Conservation (phyloP, 176 grass and related monocot species). For the Avena sativa region DNA sequence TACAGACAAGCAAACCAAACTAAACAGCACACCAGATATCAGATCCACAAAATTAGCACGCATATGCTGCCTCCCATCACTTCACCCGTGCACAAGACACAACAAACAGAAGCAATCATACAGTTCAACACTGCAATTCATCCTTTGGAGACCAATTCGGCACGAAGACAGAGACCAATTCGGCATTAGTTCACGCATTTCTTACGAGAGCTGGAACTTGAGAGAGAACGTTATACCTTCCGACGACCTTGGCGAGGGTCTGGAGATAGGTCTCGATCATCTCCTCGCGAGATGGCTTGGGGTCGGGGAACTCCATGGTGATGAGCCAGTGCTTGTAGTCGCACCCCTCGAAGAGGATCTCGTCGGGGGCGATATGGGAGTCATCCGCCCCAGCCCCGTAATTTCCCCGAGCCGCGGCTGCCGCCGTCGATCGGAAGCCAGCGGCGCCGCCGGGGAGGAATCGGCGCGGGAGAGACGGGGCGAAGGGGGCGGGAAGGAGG, state of each 20-base stretch:
- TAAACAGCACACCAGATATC: not conserved
- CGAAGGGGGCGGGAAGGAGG: not conserved
- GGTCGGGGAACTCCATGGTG: slow-evolving; percentile 97
- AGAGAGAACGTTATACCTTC: slow-evolving; percentile 54
- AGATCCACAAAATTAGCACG: not conserved
- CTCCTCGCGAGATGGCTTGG: slow-evolving; percentile 82
- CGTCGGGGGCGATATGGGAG: slow-evolving; percentile 68
- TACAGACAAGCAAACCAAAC: not conserved
- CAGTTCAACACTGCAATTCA: not conserved
- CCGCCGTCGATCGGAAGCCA: slow-evolving; percentile 63
- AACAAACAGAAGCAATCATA: not conserved
- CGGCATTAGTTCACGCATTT: not conserved
- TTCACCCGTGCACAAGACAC: not conserved
- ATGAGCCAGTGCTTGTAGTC: slow-evolving; percentile 99
- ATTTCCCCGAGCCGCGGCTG: slow-evolving; percentile 49
- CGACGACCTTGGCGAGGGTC: slow-evolving; percentile 86
- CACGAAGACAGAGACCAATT: not conserved
- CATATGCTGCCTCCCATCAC: not conserved
- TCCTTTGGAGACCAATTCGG: not conserved
- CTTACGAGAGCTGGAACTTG: not conserved
- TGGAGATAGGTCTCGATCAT: slow-evolving; percentile 97
- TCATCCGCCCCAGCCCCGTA: slow-evolving; percentile 43
- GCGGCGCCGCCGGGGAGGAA: slow-evolving; percentile 27
- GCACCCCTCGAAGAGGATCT: slow-evolving; percentile 93
- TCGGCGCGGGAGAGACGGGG: slow-evolving; percentile 9